phyloP scores from a whole-genome alignment of 1,284 basidiomycete species.

The Pascua sp. region DNA sequence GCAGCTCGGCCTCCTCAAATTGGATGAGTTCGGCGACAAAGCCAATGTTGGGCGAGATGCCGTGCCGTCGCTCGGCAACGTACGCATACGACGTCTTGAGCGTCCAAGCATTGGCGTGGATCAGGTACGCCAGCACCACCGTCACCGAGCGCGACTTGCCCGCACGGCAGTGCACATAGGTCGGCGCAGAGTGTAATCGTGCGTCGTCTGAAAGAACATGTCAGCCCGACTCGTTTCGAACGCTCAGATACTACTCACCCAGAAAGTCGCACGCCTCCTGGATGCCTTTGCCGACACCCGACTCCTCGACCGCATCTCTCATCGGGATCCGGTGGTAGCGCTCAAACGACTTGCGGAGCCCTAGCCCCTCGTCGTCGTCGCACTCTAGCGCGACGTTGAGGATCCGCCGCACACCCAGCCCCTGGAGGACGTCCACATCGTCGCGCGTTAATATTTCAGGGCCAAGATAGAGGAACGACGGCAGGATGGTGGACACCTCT shows the following conservation, averaged over 20 bases:
- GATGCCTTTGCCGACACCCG: slow-evolving; percentile 74
- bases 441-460: slow-evolving; percentile 73
- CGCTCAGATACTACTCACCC: slow-evolving; percentile 57
- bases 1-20: slow-evolving; percentile 85
- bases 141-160: slow-evolving; percentile 96
- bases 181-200: slow-evolving; percentile 75
- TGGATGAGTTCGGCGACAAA: slow-evolving; percentile 96
- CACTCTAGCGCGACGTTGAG: slow-evolving; percentile 90
- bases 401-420: slow-evolving; percentile 78
- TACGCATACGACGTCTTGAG: slow-evolving; percentile 84
- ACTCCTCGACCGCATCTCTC: slow-evolving; percentile 92
- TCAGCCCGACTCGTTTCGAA: neutral
- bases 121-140: slow-evolving; percentile 93
- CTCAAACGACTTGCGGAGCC: slow-evolving; percentile 66
- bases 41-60: slow-evolving; percentile 96
- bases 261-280: slow-evolving; percentile 79
- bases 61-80: slow-evolving; percentile 82
- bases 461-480: slow-evolving; percentile 84
- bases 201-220: slow-evolving; percentile 67
- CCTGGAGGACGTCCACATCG: slow-evolving; percentile 69
- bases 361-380: slow-evolving; percentile 72
- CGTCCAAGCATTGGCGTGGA: slow-evolving; percentile 94
- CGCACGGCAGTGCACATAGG: slow-evolving; percentile 94
- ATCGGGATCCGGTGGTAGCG: slow-evolving; percentile 82
- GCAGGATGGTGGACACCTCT: slow-evolving; percentile 78